Base-by-base conservation (phyloP, 2,329 filamentous ascomycete genomes). In the Aspergillus sp. region DNA sequence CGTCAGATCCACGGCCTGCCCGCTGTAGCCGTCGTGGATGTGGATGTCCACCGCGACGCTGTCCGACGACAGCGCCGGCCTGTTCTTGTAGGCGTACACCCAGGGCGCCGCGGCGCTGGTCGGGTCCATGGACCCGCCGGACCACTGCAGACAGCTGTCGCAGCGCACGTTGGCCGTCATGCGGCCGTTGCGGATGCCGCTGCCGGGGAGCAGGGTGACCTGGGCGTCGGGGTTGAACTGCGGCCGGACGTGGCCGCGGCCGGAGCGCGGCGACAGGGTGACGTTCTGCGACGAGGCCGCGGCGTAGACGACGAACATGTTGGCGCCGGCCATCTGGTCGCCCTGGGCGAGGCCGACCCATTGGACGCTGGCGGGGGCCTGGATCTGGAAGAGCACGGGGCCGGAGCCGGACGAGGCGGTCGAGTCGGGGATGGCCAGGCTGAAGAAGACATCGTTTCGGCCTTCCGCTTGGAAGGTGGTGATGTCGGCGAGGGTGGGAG, bases 291-390 rank as follows among this genome's bases (percentile, higher is more conserved):
- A 44, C 3, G 55, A 3, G 58, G 84, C 76, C 43, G 80, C 70
- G n/a, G n/a, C 19, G 66, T 87, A 87, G 58, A 86, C 74, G 62
- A 88, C 58, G 64, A 88, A 86, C 54, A 87, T 85, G 64, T 84
- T 80, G 47, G 83, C 68, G 25, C 76, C 79, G 9, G 64, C 31
- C 85, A 88, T 88, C 34, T 58, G 53, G 0, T 62, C 59, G 44
- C 85, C 85, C 25, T 81, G 81, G 21, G 81, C 84, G n/a, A 86
- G 71, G 5, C 75, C 80, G 14, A 84, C 75, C 84, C 84, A 88
- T 42, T 62, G 48, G 13, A 61, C 29, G 1, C 32, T 25, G 14
- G 10, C 31, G 0, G 60, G 52, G 68, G 82, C 82, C 16, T 71
- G 71, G 48, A 88, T 74, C 62, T 85, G 83, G 58, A 87, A 77